Evolutionary conservation across 768 basidiomycete genomes (phyloP), one percentile per base, ranked within the genome.

Genomic region (Tulasnella sp.): DNA sequence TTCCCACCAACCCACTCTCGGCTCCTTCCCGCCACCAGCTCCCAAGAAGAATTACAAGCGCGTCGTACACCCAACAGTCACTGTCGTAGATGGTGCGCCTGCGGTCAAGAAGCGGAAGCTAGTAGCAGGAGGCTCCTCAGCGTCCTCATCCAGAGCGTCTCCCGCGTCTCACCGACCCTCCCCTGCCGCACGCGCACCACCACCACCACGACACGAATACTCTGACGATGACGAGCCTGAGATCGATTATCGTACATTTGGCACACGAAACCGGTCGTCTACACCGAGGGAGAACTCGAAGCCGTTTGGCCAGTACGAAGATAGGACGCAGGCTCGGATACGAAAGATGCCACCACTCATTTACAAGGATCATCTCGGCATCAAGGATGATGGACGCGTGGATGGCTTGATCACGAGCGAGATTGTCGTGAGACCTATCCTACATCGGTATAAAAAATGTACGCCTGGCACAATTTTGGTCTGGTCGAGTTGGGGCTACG

Each of bases 211-310:
- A 38, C 15, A 38, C 15, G 34, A 38, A n/a, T n/a, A n/a, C 34
- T 38, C 34, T 5, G 34, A 38, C 5, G 34, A 38, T 15, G 34
- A 38, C 15, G 54, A 56, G 44, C 42, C 54, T 12, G 54, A 56
- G 44, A 29, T 56, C 42, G 54, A 56, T 43, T 56, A 56, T 43
- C 21, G 38, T 42, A 56, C 44, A 11, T 56, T 56, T 43, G 41
- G 42, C 42, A 56, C 54, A 25, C 54, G 54, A 43, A 38, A 43
- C 24, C 44, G 41, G 9, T 43, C 54, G 29, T 43, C 54, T 12
- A n/a, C 38, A 1, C 44, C 24, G 5, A 56, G 44, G 25, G 54
- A 56, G 12, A 43, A 24, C 24, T 43, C 54, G 19, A 29, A 24
- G 41, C 43, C 54, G 21, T 56, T 56, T 31, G 54, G 54, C 4